Base-by-base conservation (phyloP, 306 rosid species). In the Inga oerstediana region DNA sequence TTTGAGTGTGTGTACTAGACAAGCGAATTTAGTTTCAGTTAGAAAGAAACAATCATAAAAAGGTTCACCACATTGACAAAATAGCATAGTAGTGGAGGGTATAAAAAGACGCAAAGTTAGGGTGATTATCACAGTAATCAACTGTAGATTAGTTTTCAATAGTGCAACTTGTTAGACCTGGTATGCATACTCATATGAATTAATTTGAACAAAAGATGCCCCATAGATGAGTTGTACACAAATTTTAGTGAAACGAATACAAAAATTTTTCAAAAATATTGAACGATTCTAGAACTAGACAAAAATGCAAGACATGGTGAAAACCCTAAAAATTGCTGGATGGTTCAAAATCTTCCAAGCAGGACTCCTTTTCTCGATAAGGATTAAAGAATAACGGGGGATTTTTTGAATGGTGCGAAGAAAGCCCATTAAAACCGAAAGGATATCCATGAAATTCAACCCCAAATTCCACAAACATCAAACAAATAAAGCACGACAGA, bases 261-360 rank as follows among this genome's bases (percentile, higher is more conserved):
- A 17, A 78, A 84, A 72, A 46, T 32, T 78, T 51, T 8, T 7
- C 22, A 35, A 66, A 10, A 56, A 43, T 68, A 82, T 51, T 71
- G 32, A 14, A 43, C 80, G 82, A 73, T 59, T 80, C 74, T 80
- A 59, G 77, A 76, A 72, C 43, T 51, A 66, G 82, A 52, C 74
- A 66, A 66, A 68, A 74, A 9, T 72, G 48, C 51, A 67, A 44
- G 74, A 68, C 34, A 59, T 41, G 78, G 75, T 72, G 68, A 44
- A 90, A 85, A 79, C 83, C 83, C 90, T 71, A 78, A 62, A 68
- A 71, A 66, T 79, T 46, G 54, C 80, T 37, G 19, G 44, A 74
- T n/a, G 64, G 49, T 35, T 78, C 58, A 80, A 70, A 58, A 41
- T 44, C 64, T 8, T 17, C 24, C 67, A 72, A 66, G 41, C 34